phyloP scores from a whole-genome alignment of 306 rosid species.

The Acacia confusa region DNA sequence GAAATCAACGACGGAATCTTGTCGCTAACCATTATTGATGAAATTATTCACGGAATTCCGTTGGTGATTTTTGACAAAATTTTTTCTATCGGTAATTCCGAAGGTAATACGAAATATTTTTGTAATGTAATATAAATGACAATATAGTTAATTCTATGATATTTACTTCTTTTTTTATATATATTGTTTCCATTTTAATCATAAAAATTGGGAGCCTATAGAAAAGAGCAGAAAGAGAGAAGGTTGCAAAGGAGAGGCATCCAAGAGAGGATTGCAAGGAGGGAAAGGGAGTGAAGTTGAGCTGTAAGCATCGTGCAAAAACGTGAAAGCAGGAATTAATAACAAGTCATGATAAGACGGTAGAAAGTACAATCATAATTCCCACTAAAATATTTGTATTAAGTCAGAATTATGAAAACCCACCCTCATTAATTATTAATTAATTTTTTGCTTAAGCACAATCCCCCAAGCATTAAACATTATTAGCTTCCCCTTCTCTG shows the following conservation, averaged over 20 bases:
- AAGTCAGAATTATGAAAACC: conserved; percentile 29
- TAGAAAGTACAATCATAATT: conserved; percentile 55
- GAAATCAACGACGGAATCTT: too few species aligned
- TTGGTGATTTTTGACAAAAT: too few species aligned
- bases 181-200: neutral
- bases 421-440: neutral
- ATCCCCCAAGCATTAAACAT: conserved; percentile 45
- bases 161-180: too few species aligned
- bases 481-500: conserved; percentile 63
- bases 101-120: too few species aligned
- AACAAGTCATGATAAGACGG: conserved; percentile 44
- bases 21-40: too few species aligned
- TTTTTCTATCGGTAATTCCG: too few species aligned
- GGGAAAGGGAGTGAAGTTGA: conserved; percentile 42
- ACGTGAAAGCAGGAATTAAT: conserved; percentile 74
- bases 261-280: neutral
- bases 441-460: conserved; percentile 39
- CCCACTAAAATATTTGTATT: conserved; percentile 31
- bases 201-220: neutral
- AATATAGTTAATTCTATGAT: neutral
- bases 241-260: neutral
- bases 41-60: too few species aligned
- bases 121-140: too few species aligned
- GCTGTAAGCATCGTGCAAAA: conserved; percentile 92
- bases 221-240: neutral